Evolutionary conservation across 257 asterid genomes (phyloP).

Genomic region (Solanum peruvianum): DNA sequence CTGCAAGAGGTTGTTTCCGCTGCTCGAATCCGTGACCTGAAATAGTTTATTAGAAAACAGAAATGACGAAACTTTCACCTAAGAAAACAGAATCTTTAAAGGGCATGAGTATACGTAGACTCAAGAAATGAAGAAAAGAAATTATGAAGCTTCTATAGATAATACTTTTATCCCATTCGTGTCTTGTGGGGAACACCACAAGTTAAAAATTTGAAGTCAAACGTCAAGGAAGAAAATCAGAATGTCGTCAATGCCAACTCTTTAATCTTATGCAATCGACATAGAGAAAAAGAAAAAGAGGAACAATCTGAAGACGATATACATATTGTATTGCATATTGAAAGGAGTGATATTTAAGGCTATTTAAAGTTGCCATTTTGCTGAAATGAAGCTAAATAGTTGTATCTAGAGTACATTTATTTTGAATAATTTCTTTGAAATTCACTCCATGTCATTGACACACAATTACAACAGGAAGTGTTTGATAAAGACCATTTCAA

Average conservation of each 20-base stretch:
- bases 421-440: neutral
- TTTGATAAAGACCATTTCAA: conserved; percentile 38
- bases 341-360: neutral
- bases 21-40: neutral
- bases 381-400: neutral
- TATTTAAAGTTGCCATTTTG: neutral
- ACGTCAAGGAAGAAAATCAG: neutral
- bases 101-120: neutral
- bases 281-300: neutral
- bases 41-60: neutral
- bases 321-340: neutral
- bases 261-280: neutral
- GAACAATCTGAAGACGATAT: neutral
- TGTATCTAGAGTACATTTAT: neutral
- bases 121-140: neutral
- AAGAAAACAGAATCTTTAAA: neutral
- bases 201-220: neutral
- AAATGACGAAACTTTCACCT: neutral
- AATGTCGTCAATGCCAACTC: neutral
- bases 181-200: neutral
- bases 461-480: conserved; percentile 18
- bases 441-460: neutral
- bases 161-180: neutral
- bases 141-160: neutral
- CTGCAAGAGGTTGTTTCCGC: neutral